phyloP scores from a whole-genome alignment of 306 rosid species.

The Fagus sylvatica region DNA sequence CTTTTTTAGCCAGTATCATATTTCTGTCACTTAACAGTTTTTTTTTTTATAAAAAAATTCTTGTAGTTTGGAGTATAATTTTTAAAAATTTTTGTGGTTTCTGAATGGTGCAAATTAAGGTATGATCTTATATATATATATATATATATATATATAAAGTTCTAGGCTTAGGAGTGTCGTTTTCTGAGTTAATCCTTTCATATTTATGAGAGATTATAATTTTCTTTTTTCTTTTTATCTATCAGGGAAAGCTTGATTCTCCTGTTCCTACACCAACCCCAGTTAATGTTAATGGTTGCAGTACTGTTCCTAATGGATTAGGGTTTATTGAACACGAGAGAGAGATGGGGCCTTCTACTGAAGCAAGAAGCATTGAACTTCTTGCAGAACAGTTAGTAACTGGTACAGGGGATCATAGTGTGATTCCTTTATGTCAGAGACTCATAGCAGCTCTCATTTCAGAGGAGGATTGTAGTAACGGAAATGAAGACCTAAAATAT shows the following conservation, averaged over 20 bases:
- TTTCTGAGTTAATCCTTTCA: slow-evolving; percentile 14
- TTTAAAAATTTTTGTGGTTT: neutral
- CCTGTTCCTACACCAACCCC: slow-evolving; percentile 37
- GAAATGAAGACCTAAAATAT: slow-evolving; percentile 56
- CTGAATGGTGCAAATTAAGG: neutral
- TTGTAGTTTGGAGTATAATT: neutral
- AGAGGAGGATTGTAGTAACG: slow-evolving; percentile 71
- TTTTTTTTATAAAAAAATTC: neutral
- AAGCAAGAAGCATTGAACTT: slow-evolving; percentile 37
- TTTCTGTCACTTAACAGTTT: neutral
- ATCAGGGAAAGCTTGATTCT: slow-evolving; percentile 68
- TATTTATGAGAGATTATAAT: slow-evolving; percentile 14
- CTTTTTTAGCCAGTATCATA: neutral
- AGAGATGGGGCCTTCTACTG: slow-evolving; percentile 35
- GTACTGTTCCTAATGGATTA: slow-evolving; percentile 52
- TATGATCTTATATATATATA: neutral
- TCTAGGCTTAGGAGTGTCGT: neutral
- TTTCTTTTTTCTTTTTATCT: slow-evolving; percentile 23
- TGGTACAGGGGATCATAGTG: slow-evolving; percentile 54
- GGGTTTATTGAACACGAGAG: slow-evolving; percentile 42
- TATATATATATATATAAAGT: slow-evolving; percentile 5
- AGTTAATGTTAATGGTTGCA: slow-evolving; percentile 43
- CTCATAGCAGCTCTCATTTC: slow-evolving; percentile 85
- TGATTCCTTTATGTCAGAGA: slow-evolving; percentile 80
- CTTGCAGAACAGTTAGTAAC: slow-evolving; percentile 45